Evolutionary conservation across 1,284 basidiomycete genomes (phyloP).

Genomic region (Pisolithus thermaeus): DNA sequence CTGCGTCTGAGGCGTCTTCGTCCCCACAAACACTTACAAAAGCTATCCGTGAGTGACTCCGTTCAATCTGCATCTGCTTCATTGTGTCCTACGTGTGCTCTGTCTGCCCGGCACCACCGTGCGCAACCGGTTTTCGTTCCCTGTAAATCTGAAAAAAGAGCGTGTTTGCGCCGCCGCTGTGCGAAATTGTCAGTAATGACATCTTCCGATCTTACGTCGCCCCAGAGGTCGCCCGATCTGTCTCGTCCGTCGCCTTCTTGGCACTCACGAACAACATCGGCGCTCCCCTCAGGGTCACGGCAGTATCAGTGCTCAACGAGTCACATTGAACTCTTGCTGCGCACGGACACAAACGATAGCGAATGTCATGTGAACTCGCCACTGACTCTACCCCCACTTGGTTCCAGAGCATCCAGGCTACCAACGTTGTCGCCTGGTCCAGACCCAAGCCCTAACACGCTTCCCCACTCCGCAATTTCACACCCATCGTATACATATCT

Average conservation of each 20-base stretch:
- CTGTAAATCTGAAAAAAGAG: constrained; percentile 25
- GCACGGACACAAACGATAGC: constrained; percentile 20
- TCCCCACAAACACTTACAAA: constrained; percentile 11
- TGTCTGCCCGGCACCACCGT: constrained; percentile 15
- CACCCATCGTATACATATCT: constrained; percentile 23
- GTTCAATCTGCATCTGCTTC: constrained; percentile 22
- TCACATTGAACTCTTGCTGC: constrained; percentile 12
- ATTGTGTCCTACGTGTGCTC: constrained; percentile 29
- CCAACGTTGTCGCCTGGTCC: constrained; percentile 35
- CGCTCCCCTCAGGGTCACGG: constrained; percentile 17
- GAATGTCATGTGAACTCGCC: constrained; percentile 21
- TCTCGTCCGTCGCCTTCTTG: constrained; percentile 25
- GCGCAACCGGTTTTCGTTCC: constrained; percentile 20
- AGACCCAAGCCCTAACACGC: constrained; percentile 21
- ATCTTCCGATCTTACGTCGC: constrained; percentile 14
- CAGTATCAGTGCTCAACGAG: constrained; percentile 18
- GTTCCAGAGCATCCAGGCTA: constrained; percentile 37
- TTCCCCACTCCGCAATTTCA: constrained; percentile 36
- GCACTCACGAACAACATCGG: constrained; percentile 28
- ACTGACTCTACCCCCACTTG: constrained; percentile 35
- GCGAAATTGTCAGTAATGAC: constrained; percentile 10
- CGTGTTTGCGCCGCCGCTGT: constrained; percentile 5
- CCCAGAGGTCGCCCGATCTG: constrained; percentile 27
- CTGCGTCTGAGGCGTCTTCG: constrained; percentile 18
- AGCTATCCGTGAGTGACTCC: constrained; percentile 23